Conservation (phyloP, 768 basidiomycete species). For the Gloeophyllum trabeum region DNA sequence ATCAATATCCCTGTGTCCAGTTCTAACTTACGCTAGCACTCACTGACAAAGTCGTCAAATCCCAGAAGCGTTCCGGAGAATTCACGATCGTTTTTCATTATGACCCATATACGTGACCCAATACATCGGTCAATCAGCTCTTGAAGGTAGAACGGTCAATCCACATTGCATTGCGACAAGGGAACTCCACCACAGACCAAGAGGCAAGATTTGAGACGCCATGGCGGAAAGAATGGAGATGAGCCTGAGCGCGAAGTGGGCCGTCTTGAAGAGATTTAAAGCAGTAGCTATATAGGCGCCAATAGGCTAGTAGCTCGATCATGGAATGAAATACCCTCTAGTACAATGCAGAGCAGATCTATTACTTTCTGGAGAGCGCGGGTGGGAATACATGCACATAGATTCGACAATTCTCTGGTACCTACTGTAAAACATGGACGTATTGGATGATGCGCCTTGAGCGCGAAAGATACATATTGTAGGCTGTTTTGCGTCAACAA, state of each 20-base stretch:
- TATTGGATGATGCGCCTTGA: neutral
- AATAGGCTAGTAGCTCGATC: no score
- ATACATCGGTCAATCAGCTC: slow-evolving; percentile 97
- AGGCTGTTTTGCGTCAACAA: neutral
- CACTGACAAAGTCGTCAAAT: slow-evolving; percentile 99
- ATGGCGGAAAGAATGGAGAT: no score
- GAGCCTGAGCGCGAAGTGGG: no score
- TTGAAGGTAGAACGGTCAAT: slow-evolving; percentile 17
- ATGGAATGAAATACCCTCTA: no score
- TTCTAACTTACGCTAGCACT: slow-evolving; percentile 27
- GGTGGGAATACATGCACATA: no score
- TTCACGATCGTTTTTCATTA: slow-evolving; percentile 97
- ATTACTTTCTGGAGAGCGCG: no score
- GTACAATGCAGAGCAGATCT: no score
- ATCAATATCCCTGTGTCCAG: neutral
- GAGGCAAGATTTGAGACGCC: slow-evolving; percentile 91
- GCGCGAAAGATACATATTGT: neutral
- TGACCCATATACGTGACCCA: slow-evolving; percentile 93
- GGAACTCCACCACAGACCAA: slow-evolving; percentile 38
- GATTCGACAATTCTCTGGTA: no score
- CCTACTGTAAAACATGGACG: no score
- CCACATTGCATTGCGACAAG: neutral
- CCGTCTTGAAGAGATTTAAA: no score
- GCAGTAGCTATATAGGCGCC: no score
- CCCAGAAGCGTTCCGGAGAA: slow-evolving; percentile 92